Evolutionary conservation across 1,284 basidiomycete species (phyloP), one percentile per base, ranked within the genome.

Genomic region (Phylloboletellus chloephorus): DNA sequence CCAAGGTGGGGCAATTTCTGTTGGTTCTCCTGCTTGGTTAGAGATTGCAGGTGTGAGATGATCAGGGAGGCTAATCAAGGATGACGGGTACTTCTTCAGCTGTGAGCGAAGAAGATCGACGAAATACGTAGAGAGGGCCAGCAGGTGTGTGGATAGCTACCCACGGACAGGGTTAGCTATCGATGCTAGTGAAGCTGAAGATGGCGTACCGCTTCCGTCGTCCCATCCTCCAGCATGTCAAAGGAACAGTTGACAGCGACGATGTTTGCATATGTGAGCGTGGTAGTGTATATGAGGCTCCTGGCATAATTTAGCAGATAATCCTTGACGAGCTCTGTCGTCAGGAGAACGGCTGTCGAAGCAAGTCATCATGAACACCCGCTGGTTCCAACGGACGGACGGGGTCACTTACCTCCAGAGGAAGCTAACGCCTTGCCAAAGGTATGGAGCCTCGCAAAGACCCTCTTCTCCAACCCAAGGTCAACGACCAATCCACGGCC

Each of bases 221-320:
- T 76, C 1, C 79, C 79, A 29, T 84, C 71, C 46, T 77, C 71
- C 2, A 96, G 70, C 56, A 90, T 63, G 53, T 90, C 86, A 60
- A 94, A 86, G 0, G 87, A 82, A 47, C 82, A 82, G 38, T 82
- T 73, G 15, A 83, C 74, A 0, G 87, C 80, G 32, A 90, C 67
- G 29, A 93, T 73, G 54, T 79, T 90, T 12, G 82, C 73, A 49
- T 81, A 76, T 43, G 82, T 79, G 49, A 89, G 72, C 0, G 88
- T 78, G 0, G 91, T 95, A 1, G 89, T 94, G 66, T 89, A 96
- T 41, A 95, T 89, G 36, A 98, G 70, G 4, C 92, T 81, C 22
- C 94, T 74, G 0, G 92, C 92, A 65, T 96, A 98, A 61, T 98
- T 98, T 58, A 96, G 69, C 15, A 97, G 69, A 64, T 93, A 97